Base-by-base conservation (phyloP, 768 basidiomycete genomes). In the Lentinula detonsa region DNA sequence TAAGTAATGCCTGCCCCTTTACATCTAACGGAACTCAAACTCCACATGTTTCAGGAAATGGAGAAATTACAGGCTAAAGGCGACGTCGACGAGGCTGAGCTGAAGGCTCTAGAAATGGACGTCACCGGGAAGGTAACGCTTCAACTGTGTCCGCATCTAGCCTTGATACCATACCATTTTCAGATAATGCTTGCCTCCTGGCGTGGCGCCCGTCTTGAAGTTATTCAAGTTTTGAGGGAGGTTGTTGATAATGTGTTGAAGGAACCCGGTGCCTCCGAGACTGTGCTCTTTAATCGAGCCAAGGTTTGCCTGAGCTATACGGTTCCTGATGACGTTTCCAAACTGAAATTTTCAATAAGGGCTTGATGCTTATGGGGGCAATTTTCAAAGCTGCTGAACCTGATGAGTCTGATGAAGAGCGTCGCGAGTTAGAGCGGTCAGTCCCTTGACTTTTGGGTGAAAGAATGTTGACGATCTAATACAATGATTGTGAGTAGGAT, bases 171-270 rank as follows among this genome's bases (percentile, higher is more conserved):
- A 45, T 59, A 40, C 34, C 21, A 46, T 34, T 50, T 40, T 10
- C 63, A 91, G 87, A 94, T 97, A 70, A 83, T 98, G 76, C 85
- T 98, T 33, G 96, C 95, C 5, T 96, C 96, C 28, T 99, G 97
- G 97, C 87, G 95, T 61, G 97, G 96, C 13, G 96, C 95, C 3
- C 86, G 95, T 57, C 85, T 98, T 69, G 97, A 99, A 75, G 94
- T 98, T 45, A 83, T 90, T 21, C 90, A 93, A 67, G 93, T 98
- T 13, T 78, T 96, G 52, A 83, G 93, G 55, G 87, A 92, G 78
- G 73, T 91, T 31, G 84, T 91, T 49, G 94, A 96, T 60, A 84
- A 86, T 61, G 94, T 94, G 8, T 79, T 98, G 63, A 90, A 89
- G 71, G 93, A 95, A 58, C 84, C 84, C 33, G 83, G 85, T 9